phyloP scores from a whole-genome alignment of 768 basidiomycete genomes.

The Jaapia argillacea region DNA sequence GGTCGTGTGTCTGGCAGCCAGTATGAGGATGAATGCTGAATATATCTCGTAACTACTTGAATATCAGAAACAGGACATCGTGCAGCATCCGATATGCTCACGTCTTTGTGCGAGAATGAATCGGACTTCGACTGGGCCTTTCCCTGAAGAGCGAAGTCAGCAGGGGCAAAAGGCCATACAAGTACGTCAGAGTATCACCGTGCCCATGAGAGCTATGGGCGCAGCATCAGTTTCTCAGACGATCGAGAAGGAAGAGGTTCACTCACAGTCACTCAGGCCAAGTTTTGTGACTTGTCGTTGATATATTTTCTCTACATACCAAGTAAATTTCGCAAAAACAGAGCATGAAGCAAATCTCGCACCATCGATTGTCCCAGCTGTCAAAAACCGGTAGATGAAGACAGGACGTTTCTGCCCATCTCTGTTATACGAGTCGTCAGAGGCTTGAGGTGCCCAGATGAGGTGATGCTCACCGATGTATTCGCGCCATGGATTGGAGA shows the following conservation, averaged over 20 bases:
- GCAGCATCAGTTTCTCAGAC: conserved; percentile 2
- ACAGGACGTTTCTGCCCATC: conserved; percentile 93
- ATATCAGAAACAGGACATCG: conserved; percentile 2
- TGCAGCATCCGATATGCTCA: conserved; percentile 24
- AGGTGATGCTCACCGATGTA: conserved; percentile 62
- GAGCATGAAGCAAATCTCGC: conserved; percentile 14
- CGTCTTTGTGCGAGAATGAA: conserved; percentile 82
- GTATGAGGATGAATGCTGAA: conserved; percentile 80
- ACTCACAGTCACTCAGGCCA: conserved; percentile 78
- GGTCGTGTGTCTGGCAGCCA: conserved; percentile 85
- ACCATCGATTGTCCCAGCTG: conserved; percentile 88
- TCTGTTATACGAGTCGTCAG: conserved; percentile 37
- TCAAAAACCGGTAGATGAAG: conserved; percentile 81
- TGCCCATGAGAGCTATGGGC: conserved; percentile 58
- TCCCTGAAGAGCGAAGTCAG: conserved; percentile 19
- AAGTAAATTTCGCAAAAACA: neutral
- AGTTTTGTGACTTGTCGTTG: conserved; percentile 93
- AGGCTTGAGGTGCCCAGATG: conserved; percentile 4
- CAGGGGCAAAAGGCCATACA: conserved; percentile 8
- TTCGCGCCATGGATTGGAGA: conserved; percentile 94
- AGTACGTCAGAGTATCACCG: conserved; percentile 28
- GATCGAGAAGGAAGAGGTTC: conserved; percentile 11
- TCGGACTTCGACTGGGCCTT: conserved; percentile 59
- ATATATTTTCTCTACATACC: conserved; percentile 68
- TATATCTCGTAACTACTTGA: conserved; percentile 72